phyloP scores from a whole-genome alignment of 306 rosid genomes.

The Ochetophila trinervis region DNA sequence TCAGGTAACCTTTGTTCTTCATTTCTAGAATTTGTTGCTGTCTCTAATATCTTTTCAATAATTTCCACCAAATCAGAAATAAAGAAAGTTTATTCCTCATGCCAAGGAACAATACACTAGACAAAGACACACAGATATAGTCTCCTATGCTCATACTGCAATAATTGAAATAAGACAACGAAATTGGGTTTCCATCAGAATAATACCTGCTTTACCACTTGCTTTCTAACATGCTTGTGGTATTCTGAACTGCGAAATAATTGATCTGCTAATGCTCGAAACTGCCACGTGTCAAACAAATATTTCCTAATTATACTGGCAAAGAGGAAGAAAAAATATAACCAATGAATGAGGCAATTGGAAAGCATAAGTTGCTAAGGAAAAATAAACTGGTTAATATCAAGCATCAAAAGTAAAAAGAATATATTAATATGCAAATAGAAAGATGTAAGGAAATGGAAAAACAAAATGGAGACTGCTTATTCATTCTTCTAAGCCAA shows the following conservation, averaged over 20 bases:
- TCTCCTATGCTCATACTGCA: slow-evolving; percentile 1
- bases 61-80: no score
- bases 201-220: slow-evolving; percentile 83
- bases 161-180: slow-evolving; percentile 9
- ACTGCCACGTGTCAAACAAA: slow-evolving; percentile 49
- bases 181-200: slow-evolving; percentile 19
- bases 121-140: neutral
- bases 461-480: neutral
- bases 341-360: slow-evolving; percentile 5
- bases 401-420: slow-evolving; percentile 4
- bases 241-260: slow-evolving; percentile 73
- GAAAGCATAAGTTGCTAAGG: slow-evolving; percentile 13
- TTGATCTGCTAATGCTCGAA: slow-evolving; percentile 98
- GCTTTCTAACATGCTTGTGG: slow-evolving; percentile 92
- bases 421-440: neutral
- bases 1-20: no score
- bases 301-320: slow-evolving; percentile 22
- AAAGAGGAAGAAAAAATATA: neutral
- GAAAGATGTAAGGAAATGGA: neutral
- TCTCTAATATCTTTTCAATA: no score
- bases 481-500: slow-evolving; percentile 1
- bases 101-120: no score
- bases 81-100: no score
- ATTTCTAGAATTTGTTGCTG: no score
- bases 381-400: neutral